A percentile compares a stretch with the other conserved stretches of the same genome.
These are phyloP conservation scores for Candida ovalis DNA, from an alignment of 805 yeast genomes.

Conservation along the genomic window DNA sequence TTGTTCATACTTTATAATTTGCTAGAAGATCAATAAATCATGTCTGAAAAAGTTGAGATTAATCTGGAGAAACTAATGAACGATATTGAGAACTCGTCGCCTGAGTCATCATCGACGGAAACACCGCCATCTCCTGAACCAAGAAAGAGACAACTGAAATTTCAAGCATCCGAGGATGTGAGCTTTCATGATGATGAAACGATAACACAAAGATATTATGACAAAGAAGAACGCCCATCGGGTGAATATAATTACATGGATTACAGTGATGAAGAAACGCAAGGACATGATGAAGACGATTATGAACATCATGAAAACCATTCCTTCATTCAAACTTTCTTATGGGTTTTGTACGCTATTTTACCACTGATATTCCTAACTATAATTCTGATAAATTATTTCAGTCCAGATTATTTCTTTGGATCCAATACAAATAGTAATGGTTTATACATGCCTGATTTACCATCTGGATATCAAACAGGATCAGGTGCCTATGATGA, in stretches of 20 bases:
- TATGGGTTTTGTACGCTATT: slow-evolving; percentile 21
- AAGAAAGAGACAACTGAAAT: slow-evolving; percentile 6
- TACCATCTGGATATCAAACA: slow-evolving; percentile 31
- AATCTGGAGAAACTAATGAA: slow-evolving; percentile 13
- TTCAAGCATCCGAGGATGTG: background rate
- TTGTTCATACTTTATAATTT: background rate
- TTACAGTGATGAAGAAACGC: background rate
- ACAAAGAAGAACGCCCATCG: background rate
- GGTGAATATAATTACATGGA: background rate
- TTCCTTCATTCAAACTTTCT: slow-evolving; percentile 7
- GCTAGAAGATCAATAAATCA: background rate
- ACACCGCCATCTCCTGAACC: slow-evolving; percentile 12
- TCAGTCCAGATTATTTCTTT: slow-evolving; percentile 5
- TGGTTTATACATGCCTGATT: slow-evolving; percentile 30
- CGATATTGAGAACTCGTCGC: slow-evolving; percentile 12
- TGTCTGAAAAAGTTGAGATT: slow-evolving; percentile 8
- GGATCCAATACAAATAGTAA: slow-evolving; percentile 3
- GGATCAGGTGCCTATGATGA: slow-evolving; percentile 24
- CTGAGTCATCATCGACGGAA: background rate
- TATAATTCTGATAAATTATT: slow-evolving; percentile 9
- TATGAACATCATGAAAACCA: slow-evolving; percentile 12
- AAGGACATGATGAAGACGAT: slow-evolving; percentile 7
- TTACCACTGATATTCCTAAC: slow-evolving; percentile 16
- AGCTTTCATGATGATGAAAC: background rate
- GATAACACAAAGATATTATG: background rate